These are phyloP conservation scores for Rhodotorula diobovata DNA, from an alignment of 768 basidiomycete genomes.

Conservation along the genomic window DNA sequence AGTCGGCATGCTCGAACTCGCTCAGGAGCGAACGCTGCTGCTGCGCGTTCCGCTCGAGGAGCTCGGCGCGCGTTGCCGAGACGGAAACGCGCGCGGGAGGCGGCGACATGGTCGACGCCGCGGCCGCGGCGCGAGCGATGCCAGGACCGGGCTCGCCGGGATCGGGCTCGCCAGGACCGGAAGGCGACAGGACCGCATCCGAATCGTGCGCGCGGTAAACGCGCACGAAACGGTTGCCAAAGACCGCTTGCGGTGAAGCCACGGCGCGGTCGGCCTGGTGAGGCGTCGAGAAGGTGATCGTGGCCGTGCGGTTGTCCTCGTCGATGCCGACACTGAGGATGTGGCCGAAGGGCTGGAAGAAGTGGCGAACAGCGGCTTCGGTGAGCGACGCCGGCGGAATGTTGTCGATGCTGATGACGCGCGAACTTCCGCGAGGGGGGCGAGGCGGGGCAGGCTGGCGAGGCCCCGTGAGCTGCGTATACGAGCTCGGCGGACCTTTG, in stretches of 20 bases:
- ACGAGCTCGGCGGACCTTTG: slow-evolving; percentile 3
- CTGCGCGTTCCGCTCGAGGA: slow-evolving; percentile 67
- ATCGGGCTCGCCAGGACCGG: too few relatives aligned
- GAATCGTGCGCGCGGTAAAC: slow-evolving; percentile 73
- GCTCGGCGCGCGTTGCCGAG: background rate
- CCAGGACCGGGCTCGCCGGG: background rate
- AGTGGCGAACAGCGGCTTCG: slow-evolving; percentile 70
- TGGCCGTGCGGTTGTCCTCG: slow-evolving; percentile 35
- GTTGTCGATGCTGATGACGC: slow-evolving; percentile 86
- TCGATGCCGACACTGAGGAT: slow-evolving; percentile 91
- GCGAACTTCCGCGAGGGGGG: slow-evolving; percentile 54
- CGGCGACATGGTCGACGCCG: slow-evolving; percentile 38
- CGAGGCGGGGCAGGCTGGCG: background rate
- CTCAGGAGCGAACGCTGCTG: slow-evolving; percentile 84
- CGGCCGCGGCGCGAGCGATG: slow-evolving; percentile 22
- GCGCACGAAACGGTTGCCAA: slow-evolving; percentile 89
- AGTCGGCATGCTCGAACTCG: slow-evolving; percentile 52
- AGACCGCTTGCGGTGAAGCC: slow-evolving; percentile 91
- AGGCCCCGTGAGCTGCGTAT: background rate
- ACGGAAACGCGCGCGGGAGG: background rate
- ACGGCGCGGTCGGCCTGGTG: slow-evolving; percentile 81
- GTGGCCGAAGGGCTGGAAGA: slow-evolving; percentile 87
- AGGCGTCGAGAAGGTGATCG: slow-evolving; percentile 67
- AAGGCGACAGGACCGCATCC: too few relatives aligned
- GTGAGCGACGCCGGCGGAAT: slow-evolving; percentile 79